Conservation (phyloP, 352 stramenopile genomes). For the Pythium grandisporangium region DNA sequence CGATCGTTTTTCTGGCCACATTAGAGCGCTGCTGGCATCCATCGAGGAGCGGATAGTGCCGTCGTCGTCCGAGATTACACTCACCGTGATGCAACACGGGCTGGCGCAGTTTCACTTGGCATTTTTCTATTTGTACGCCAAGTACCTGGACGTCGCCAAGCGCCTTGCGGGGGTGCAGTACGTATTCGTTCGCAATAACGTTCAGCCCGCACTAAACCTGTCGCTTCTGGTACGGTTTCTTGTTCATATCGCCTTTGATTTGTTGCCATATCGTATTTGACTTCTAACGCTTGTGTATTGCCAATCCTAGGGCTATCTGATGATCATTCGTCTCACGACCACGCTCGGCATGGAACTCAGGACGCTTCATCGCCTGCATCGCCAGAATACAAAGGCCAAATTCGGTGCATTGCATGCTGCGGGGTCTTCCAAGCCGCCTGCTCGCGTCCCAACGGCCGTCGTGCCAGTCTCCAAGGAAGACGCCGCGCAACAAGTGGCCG, state of each 20-base stretch:
- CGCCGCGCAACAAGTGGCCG: conserved; percentile 1
- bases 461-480: not conserved
- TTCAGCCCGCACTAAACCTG: conserved; percentile 46
- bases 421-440: conserved; percentile 6
- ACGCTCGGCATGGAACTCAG: conserved; percentile 46
- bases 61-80: conserved; percentile 46
- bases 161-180: conserved; percentile 64
- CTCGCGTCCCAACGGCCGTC: conserved; percentile 26
- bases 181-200: conserved; percentile 63
- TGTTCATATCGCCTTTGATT: not conserved
- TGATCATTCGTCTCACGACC: conserved; percentile 50
- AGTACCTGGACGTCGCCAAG: conserved; percentile 63
- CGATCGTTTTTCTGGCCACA: conserved; percentile 32
- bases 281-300: too few species aligned
- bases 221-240: conserved; percentile 42
- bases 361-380: conserved; percentile 31
- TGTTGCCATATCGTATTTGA: not conserved
- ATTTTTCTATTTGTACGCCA: conserved; percentile 68
- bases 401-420: conserved; percentile 5
- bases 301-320: conserved; percentile 53
- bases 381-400: conserved; percentile 32
- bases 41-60: conserved; percentile 41
- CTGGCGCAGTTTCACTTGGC: conserved; percentile 48
- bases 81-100: conserved; percentile 39
- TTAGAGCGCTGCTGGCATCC: conserved; percentile 23